A percentile compares a stretch with the other conserved stretches of the same genome.
Conservation (phyloP, 306 rosid genomes). For the Prunus fruticosa region DNA sequence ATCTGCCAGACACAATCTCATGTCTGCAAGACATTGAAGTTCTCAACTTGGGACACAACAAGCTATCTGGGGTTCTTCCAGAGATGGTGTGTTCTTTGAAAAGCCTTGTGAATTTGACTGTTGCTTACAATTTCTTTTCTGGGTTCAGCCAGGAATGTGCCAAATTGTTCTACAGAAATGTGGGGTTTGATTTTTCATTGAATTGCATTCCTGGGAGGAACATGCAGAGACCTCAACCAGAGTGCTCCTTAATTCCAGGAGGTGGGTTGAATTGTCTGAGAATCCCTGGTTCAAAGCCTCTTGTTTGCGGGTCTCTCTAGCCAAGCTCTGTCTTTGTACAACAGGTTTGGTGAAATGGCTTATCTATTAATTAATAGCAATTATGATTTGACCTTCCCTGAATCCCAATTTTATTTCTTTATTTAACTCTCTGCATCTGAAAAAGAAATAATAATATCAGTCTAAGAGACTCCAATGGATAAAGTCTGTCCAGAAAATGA, state of each 20-base stretch:
- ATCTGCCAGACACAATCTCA: conserved; percentile 81
- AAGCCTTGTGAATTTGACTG: conserved; percentile 70
- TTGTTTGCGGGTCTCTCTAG: conserved; percentile 58
- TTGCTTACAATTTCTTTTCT: conserved; percentile 91
- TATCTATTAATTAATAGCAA: conserved; percentile 37
- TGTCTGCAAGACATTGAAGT: conserved; percentile 80
- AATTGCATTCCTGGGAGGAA: conserved; percentile 84
- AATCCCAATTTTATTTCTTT: conserved; percentile 25
- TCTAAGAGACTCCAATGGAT: too few relatives aligned
- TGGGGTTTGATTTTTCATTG: conserved; percentile 78
- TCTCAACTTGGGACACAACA: conserved; percentile 77
- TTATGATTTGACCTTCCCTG: conserved; percentile 35
- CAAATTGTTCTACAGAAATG: conserved; percentile 51
- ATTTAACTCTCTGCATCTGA: conserved; percentile 15
- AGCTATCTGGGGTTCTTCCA: conserved; percentile 84
- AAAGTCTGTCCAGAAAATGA: neutral
- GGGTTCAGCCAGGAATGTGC: conserved; percentile 84
- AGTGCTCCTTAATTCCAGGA: conserved; percentile 81
- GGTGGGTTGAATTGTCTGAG: conserved; percentile 76
- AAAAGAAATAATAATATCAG: neutral
- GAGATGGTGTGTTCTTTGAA: conserved; percentile 69
- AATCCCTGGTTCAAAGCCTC: conserved; percentile 69
- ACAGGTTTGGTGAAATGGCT: conserved; percentile 35
- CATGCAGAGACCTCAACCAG: conserved; percentile 87
- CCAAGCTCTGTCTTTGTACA: conserved; percentile 16